A percentile compares a stretch with the other conserved stretches of the same genome.
phyloP scores from a whole-genome alignment of 1,284 basidiomycete genomes.

The Melampsora americana region DNA sequence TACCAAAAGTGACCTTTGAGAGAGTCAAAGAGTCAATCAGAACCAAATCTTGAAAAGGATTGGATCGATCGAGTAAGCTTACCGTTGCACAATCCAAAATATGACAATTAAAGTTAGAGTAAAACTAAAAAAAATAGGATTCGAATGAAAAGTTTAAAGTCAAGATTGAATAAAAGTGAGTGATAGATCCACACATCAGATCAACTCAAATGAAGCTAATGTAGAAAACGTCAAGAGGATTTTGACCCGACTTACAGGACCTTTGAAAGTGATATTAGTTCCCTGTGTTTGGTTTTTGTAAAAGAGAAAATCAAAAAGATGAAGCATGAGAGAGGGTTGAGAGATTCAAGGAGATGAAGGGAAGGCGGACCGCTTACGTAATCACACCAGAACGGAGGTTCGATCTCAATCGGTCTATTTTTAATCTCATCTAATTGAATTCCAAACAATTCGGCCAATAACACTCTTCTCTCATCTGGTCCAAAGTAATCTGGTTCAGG shows the following conservation, averaged over 20 bases:
- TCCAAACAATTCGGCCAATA: constrained; percentile 47
- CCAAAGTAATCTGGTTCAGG: constrained; percentile 32
- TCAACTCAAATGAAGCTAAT: neutral
- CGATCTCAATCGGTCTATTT: constrained; percentile 44
- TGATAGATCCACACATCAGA: neutral
- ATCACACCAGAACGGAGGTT: constrained; percentile 49
- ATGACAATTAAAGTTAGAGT: constrained; percentile 47
- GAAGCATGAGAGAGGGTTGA: neutral
- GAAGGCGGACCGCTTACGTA: constrained; percentile 25
- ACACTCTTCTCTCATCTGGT: constrained; percentile 27
- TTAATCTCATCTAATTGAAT: constrained; percentile 45
- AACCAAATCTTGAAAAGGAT: neutral
- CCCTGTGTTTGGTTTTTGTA: neutral
- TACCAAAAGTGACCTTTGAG: constrained; percentile 45
- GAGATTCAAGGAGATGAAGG: neutral
- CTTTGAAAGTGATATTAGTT: constrained; percentile 32
- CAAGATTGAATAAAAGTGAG: neutral
- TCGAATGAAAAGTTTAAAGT: neutral
- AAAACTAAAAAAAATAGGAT: constrained; percentile 46
- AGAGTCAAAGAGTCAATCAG: neutral
- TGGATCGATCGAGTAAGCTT: neutral
- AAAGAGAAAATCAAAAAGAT: too few relatives aligned
- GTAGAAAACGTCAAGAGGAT: too few relatives aligned
- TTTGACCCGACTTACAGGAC: constrained; percentile 39
- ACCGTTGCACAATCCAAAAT: constrained; percentile 46